A percentile compares a stretch with the other conserved stretches of the same genome.
phyloP scores from a whole-genome alignment of 2,329 filamentous ascomycete genomes.

The Diaporthe vaccinii region DNA sequence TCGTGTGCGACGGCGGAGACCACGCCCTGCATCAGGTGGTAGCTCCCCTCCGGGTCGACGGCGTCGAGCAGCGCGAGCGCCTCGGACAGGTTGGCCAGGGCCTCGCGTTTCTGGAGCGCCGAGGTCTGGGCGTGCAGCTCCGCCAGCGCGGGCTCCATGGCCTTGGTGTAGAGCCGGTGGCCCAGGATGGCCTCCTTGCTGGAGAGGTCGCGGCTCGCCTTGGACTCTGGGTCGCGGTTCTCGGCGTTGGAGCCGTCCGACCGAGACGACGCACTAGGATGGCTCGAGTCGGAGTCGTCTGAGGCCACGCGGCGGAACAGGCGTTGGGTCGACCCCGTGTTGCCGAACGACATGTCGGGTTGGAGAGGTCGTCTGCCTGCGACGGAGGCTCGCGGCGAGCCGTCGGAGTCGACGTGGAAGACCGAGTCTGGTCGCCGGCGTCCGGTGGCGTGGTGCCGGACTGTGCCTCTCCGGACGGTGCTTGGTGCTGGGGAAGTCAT shows the following conservation, averaged over 20 bases:
- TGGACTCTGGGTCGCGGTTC: conserved; percentile 68
- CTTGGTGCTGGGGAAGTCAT: conserved; percentile 65
- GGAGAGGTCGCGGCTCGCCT: conserved; percentile 64
- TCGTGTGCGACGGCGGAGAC: conserved; percentile 81
- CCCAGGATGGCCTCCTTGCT: conserved; percentile 89
- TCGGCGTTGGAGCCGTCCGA: conserved; percentile 65
- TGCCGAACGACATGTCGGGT: conserved; percentile 93
- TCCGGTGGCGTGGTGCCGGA: conserved; percentile 61
- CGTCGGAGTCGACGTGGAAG: conserved; percentile 51
- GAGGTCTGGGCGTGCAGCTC: conserved; percentile 88
- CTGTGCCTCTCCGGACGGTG: conserved; percentile 73
- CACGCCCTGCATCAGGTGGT: conserved; percentile 84
- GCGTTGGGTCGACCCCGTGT: conserved; percentile 90
- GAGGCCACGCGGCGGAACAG: conserved; percentile 90
- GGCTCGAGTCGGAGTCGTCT: conserved; percentile 67
- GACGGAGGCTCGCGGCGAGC: conserved; percentile 58
- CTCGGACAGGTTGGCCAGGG: conserved; percentile 84
- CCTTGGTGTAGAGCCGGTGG: conserved; percentile 83
- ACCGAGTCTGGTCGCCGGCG: conserved; percentile 42
- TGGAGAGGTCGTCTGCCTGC: conserved; percentile 83
- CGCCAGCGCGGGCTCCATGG: conserved; percentile 85
- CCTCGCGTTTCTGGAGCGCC: conserved; percentile 78
- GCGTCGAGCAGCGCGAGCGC: conserved; percentile 88
- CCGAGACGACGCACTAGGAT: conserved; percentile 50
- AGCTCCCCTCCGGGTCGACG: conserved; percentile 90